Evolutionary conservation across 148 eudicot genomes (phyloP).

Genomic region (Cornus controversa): DNA sequence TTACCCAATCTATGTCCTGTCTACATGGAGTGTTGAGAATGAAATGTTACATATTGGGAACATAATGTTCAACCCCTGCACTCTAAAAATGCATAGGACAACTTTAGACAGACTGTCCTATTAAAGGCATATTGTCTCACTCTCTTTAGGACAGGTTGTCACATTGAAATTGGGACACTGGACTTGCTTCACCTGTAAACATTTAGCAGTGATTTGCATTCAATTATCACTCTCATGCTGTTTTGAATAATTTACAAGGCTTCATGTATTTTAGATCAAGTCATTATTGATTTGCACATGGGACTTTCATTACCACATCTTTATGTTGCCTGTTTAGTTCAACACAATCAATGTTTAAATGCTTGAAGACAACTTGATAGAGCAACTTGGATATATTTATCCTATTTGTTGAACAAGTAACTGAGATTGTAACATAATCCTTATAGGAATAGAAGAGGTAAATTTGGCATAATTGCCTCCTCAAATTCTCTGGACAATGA

Average conservation of each 20-base stretch:
- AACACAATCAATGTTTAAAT: too few species aligned
- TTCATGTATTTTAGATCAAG: too few species aligned
- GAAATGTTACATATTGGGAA: too few species aligned
- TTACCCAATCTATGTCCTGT: too few species aligned
- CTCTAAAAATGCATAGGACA: background rate
- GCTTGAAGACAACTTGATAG: too few species aligned
- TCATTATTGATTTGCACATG: background rate
- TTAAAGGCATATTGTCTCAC: background rate
- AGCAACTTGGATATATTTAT: too few species aligned
- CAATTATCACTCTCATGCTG: background rate
- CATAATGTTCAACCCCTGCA: background rate
- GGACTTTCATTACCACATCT: background rate
- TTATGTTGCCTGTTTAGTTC: background rate
- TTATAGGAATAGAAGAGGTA: too few species aligned
- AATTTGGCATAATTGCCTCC: background rate
- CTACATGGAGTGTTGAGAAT: too few species aligned
- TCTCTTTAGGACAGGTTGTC: conserved; percentile 5
- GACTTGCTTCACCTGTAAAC: background rate
- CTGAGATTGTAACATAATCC: too few species aligned
- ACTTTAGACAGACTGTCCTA: background rate
- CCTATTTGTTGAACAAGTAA: too few species aligned
- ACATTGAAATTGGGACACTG: background rate
- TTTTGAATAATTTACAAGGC: background rate
- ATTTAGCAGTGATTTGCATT: background rate
- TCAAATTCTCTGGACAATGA: too few species aligned